These are phyloP conservation scores for Aristolochia californica DNA, from an alignment of 164 flowering plant genomes.

Conservation along the genomic window DNA sequence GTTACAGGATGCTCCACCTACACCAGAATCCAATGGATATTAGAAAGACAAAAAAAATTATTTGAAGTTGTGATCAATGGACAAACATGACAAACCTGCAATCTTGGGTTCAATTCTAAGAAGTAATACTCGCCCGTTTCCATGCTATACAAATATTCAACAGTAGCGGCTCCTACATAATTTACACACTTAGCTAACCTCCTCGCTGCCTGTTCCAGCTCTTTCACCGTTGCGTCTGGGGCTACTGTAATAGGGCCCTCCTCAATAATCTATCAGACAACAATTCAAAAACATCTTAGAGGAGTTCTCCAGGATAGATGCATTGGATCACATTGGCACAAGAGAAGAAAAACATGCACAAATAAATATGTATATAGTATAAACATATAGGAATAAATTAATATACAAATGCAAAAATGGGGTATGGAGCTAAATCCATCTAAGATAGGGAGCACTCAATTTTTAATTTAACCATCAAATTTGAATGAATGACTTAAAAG, in stretches of 20 bases:
- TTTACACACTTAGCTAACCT: slow-evolving; percentile 93
- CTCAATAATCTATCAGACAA: slow-evolving; percentile 69
- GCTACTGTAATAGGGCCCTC: slow-evolving; percentile 99
- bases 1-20: slow-evolving; percentile 99
- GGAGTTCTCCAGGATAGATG: background rate
- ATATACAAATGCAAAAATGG: too few relatives aligned
- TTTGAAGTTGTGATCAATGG: background rate
- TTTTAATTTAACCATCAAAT: too few relatives aligned
- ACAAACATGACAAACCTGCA: slow-evolving; percentile 52
- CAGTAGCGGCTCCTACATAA: slow-evolving; percentile 99
- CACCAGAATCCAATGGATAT: background rate
- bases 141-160: slow-evolving; percentile 97
- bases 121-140: slow-evolving; percentile 97
- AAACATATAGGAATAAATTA: too few relatives aligned
- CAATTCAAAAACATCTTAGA: background rate
- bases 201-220: slow-evolving; percentile 96
- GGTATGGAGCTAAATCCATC: too few relatives aligned
- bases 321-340: too few relatives aligned
- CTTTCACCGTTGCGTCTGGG: slow-evolving; percentile 65
- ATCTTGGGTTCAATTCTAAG: slow-evolving; percentile 89
- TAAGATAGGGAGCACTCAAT: too few relatives aligned
- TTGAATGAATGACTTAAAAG: too few relatives aligned
- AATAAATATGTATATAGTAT: background rate
- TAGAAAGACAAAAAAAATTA: background rate
- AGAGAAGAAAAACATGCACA: too few relatives aligned